Evolutionary conservation across 345 rosid species (phyloP).

Genomic region (Trapa incisa): DNA sequence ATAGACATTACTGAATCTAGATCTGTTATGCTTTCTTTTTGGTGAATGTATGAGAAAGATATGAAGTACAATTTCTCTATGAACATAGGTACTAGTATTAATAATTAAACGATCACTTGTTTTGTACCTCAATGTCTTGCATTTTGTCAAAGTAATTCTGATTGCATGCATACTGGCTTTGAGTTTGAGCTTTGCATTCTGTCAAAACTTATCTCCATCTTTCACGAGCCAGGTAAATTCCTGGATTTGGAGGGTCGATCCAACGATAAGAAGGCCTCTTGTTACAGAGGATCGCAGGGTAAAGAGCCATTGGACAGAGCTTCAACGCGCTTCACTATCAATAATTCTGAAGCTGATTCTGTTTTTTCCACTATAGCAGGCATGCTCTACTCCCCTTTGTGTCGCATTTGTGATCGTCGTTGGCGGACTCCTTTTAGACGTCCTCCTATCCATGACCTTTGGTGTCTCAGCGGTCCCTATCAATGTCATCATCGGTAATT

Average conservation of each 20-base stretch:
- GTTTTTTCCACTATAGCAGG: conserved; percentile 25
- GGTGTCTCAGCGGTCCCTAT: conserved; percentile 83
- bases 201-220: conserved; percentile 5
- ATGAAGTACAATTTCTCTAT: too few species aligned
- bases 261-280: conserved; percentile 29
- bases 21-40: too few species aligned
- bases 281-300: conserved; percentile 48
- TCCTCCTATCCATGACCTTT: conserved; percentile 71
- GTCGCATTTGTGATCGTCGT: conserved; percentile 78
- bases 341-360: background rate
- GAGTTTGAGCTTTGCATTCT: conserved; percentile 1
- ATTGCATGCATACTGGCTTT: background rate
- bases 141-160: background rate
- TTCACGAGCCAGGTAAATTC: conserved; percentile 40
- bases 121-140: background rate
- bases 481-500: conserved; percentile 75
- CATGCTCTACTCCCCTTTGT: conserved; percentile 80
- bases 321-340: background rate
- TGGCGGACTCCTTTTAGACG: conserved; percentile 73
- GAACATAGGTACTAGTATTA: too few species aligned
- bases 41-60: too few species aligned
- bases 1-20: background rate
- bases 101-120: background rate
- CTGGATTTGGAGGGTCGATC: conserved; percentile 80
- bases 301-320: conserved; percentile 11